These are phyloP conservation scores for Parsonsia alboflavescens DNA, from an alignment of 257 asterid species.

Conservation along the genomic window DNA sequence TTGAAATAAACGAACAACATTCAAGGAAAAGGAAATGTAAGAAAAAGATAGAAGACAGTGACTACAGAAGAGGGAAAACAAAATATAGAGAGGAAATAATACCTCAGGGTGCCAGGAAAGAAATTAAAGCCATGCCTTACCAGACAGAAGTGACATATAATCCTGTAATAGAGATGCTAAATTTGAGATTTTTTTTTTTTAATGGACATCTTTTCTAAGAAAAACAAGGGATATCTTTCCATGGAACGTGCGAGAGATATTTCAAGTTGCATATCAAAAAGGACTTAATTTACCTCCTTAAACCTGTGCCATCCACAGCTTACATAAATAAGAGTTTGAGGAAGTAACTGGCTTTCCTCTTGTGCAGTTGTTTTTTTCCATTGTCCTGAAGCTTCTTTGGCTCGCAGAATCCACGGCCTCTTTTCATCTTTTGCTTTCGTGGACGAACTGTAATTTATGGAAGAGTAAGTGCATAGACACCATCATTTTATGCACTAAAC, in stretches of 20 bases:
- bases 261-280: conserved; percentile 9
- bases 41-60: not conserved
- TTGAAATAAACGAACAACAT: not conserved
- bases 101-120: conserved; percentile 96
- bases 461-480: not conserved
- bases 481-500: not conserved
- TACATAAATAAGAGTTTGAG: conserved; percentile 77
- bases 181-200: not conserved
- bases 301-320: conserved; percentile 98
- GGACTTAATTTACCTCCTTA: conserved; percentile 54
- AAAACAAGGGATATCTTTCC: not conserved
- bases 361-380: conserved; percentile 28
- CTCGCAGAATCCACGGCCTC: conserved; percentile 88
- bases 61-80: not conserved
- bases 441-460: conserved; percentile 32
- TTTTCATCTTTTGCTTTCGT: conserved; percentile 52
- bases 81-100: conserved; percentile 14
- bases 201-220: not conserved
- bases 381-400: conserved; percentile 62
- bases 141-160: conserved; percentile 63
- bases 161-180: conserved; percentile 44
- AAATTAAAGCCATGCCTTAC: conserved; percentile 73
- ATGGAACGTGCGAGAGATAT: not conserved
- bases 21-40: not conserved
- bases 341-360: conserved; percentile 52